These are phyloP conservation scores for Phytophthora capsici DNA, from an alignment of 352 stramenopile species.

Conservation along the genomic window DNA sequence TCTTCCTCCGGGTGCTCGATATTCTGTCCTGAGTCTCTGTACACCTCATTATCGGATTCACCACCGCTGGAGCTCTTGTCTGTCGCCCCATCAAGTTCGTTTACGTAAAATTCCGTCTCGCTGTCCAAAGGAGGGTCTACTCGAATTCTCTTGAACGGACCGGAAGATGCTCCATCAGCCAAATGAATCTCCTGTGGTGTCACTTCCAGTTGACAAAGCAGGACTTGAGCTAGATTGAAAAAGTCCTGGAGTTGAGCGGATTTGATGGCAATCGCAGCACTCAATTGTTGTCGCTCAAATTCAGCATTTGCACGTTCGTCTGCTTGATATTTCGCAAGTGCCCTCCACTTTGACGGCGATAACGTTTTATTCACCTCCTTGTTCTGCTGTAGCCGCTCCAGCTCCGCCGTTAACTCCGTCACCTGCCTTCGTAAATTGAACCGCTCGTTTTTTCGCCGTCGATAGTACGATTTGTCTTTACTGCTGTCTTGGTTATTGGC, in stretches of 20 bases:
- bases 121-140: conserved; percentile 2
- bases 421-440: conserved; percentile 18
- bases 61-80: background rate
- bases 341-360: conserved; percentile 5
- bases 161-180: background rate
- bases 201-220: background rate
- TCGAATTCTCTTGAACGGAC: conserved; percentile 9
- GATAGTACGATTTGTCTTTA: conserved; percentile 15
- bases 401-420: conserved; percentile 19
- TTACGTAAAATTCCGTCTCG: background rate
- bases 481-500: background rate
- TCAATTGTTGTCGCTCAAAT: conserved; percentile 8
- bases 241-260: conserved; percentile 16
- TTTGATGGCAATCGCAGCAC: conserved; percentile 11
- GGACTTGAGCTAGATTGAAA: conserved; percentile 2
- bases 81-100: background rate
- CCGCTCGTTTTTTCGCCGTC: conserved; percentile 19
- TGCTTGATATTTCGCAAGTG: conserved; percentile 10
- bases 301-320: conserved; percentile 15
- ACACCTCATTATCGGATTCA: conserved; percentile 4
- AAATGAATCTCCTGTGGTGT: conserved; percentile 2
- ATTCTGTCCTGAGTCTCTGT: conserved; percentile 1
- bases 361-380: background rate
- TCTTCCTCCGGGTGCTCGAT: background rate
- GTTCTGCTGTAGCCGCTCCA: conserved; percentile 6